Percentiles rank a stretch among this genome's conserved stretches.
Conservation (phyloP, 176 grass and related monocot genomes). For the Oryza meyeriana region DNA sequence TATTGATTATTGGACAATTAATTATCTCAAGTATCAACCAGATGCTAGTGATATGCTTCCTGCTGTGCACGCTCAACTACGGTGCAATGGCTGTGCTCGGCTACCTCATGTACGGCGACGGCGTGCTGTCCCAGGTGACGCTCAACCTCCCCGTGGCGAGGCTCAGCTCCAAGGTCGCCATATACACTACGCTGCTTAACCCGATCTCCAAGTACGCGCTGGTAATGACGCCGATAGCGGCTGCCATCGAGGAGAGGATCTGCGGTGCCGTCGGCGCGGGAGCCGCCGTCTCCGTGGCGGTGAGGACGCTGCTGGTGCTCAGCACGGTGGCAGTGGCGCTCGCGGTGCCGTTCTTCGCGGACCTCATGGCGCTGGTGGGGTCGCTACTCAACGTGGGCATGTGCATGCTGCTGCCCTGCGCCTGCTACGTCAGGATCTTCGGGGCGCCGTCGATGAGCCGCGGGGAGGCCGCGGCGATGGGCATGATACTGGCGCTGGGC, state of each 20-base stretch:
- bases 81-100: slow-evolving; percentile 60
- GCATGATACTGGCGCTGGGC: slow-evolving; percentile 33
- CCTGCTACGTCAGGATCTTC: slow-evolving; percentile 54
- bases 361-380: slow-evolving; percentile 61
- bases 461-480: slow-evolving; percentile 22
- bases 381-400: slow-evolving; percentile 43
- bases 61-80: slow-evolving; percentile 57
- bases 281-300: neutral
- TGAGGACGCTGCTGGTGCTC: slow-evolving; percentile 43
- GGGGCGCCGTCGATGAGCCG: neutral
- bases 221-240: slow-evolving; percentile 41
- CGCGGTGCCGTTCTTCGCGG: slow-evolving; percentile 55
- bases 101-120: slow-evolving; percentile 78
- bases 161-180: slow-evolving; percentile 50
- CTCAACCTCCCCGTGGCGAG: slow-evolving; percentile 53
- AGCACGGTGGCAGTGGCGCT: slow-evolving; percentile 56
- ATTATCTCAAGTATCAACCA: neutral
- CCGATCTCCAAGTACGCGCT: slow-evolving; percentile 64
- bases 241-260: slow-evolving; percentile 43
- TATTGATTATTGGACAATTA: too few species aligned
- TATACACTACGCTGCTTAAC: slow-evolving; percentile 49
- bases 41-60: slow-evolving; percentile 58
- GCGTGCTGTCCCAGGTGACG: slow-evolving; percentile 60
- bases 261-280: neutral
- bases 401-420: slow-evolving; percentile 51